Evolutionary conservation across 139 green algal species (phyloP), one percentile per base, ranked within the genome.

Genomic region (Ettlia oleoabundans): DNA sequence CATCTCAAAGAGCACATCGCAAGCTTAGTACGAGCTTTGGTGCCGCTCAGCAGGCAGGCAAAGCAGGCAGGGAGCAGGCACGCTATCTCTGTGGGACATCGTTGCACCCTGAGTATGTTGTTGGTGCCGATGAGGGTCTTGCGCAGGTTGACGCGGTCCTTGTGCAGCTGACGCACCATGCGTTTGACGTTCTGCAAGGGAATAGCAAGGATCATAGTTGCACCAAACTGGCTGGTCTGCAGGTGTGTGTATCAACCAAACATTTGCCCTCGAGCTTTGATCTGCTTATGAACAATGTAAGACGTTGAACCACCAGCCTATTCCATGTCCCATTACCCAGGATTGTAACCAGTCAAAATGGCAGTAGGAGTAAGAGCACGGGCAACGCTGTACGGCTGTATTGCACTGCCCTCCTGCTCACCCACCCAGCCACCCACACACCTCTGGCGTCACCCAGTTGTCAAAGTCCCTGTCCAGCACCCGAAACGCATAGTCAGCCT

Each of bases 161-260:
- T 80, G 53, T 80, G 28, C 53, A 80, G 73, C 73, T 80, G 73
- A 35, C 73, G 28, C 73, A 80, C 73, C 52, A 80, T 69, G 51
- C 35, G 35, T 35, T 67, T 32, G 52, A 67, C 15, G 53, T 80
- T 80, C 73, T 80, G 73, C 52, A 22, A 3, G 15, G 37, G 22
- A 26, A 32, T 30, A 42, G 55, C 15, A n/a, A 22, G 55, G n/a
- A n/a, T n/a, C n/a, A n/a, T n/a, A n/a, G n/a, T n/a, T n/a, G n/a
- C n/a, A n/a, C n/a, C n/a, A n/a, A n/a, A n/a, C n/a, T 65, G 55
- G 55, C 18, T 9, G 55, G 15, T 65, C 5, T 9, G 15, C 55
- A 65, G 9, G 55, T 65, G 47, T 58, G 47, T 58, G 47, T 58
- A 15, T 58, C 13, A n/a, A n/a, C n/a, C n/a, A n/a, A n/a, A n/a